These are phyloP conservation scores for Trichoderma virens DNA, from an alignment of 495 filamentous ascomycete species.

Conservation along the genomic window DNA sequence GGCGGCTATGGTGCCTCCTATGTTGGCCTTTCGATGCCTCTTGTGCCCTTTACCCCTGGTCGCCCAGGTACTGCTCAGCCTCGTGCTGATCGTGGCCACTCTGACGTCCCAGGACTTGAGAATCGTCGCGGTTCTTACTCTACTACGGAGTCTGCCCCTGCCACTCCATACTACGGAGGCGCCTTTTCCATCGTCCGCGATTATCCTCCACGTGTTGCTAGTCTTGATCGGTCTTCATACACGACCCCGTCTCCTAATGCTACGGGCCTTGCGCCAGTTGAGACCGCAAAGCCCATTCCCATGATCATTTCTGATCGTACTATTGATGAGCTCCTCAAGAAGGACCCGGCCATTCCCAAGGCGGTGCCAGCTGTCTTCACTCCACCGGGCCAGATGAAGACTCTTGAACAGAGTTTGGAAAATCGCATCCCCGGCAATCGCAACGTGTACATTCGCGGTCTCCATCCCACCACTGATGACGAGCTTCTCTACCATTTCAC, in stretches of 20 bases:
- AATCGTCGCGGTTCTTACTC: slow-evolving; percentile 59
- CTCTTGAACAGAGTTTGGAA: slow-evolving; percentile 82
- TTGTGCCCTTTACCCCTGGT: slow-evolving; percentile 42
- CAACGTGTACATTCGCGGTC: slow-evolving; percentile 95
- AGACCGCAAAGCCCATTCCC: slow-evolving; percentile 38
- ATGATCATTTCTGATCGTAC: slow-evolving; percentile 46
- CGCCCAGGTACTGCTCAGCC: slow-evolving; percentile 32
- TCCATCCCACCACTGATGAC: slow-evolving; percentile 90
- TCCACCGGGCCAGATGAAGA: slow-evolving; percentile 63
- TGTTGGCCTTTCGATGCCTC: slow-evolving; percentile 28
- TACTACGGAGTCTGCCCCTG: slow-evolving; percentile 59
- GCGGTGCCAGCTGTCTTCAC: slow-evolving; percentile 83
- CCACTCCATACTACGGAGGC: slow-evolving; percentile 50
- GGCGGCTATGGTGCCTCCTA: slow-evolving; percentile 22
- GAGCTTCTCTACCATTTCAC: slow-evolving; percentile 78
- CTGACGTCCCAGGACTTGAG: slow-evolving; percentile 50
- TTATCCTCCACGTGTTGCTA: slow-evolving; percentile 40
- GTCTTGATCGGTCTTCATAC: slow-evolving; percentile 54
- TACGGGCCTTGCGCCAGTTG: slow-evolving; percentile 14
- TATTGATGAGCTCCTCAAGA: slow-evolving; percentile 61
- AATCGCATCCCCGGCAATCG: slow-evolving; percentile 77
- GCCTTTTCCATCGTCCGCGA: slow-evolving; percentile 41
- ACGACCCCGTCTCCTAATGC: slow-evolving; percentile 60
- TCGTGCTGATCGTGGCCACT: slow-evolving; percentile 27
- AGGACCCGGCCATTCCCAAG: slow-evolving; percentile 74